Percentiles rank a stretch among this genome's conserved stretches.
These are phyloP conservation scores for Calonectria ilicicola DNA, from an alignment of 2,329 filamentous ascomycete genomes.

Conservation along the genomic window DNA sequence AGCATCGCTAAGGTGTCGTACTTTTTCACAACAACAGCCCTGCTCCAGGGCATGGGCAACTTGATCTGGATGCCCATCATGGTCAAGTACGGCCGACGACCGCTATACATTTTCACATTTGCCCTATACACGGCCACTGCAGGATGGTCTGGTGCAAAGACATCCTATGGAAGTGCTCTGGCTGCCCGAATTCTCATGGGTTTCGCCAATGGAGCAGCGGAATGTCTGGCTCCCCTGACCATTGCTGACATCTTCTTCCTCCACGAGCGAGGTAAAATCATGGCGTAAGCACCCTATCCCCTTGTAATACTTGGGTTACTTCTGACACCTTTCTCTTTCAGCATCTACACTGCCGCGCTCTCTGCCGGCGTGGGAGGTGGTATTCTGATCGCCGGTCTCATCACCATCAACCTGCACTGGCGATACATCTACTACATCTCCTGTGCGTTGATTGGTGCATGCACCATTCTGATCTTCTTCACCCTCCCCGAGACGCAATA, in stretches of 20 bases:
- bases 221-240: conserved; percentile 55
- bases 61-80: conserved; percentile 32
- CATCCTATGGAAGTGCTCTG: conserved; percentile 22
- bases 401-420: conserved; percentile 60
- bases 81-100: conserved; percentile 29
- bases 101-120: conserved; percentile 27
- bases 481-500: conserved; percentile 66
- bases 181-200: conserved; percentile 30
- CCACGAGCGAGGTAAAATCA: conserved; percentile 63
- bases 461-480: conserved; percentile 60
- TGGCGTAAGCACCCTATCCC: conserved; percentile 50
- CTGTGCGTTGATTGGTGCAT: conserved; percentile 56
- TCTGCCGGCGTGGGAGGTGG: conserved; percentile 54
- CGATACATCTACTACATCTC: conserved; percentile 62
- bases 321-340: neutral
- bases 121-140: conserved; percentile 24
- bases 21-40: conserved; percentile 28
- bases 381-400: conserved; percentile 55
- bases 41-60: conserved; percentile 30
- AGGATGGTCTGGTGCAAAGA: conserved; percentile 22
- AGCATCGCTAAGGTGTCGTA: conserved; percentile 28
- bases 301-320: neutral
- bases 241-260: conserved; percentile 66
- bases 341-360: conserved; percentile 51
- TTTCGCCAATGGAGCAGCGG: conserved; percentile 26